These are phyloP conservation scores for Paspalum vaginatum DNA, from an alignment of 176 grass and related monocot genomes.

Conservation along the genomic window DNA sequence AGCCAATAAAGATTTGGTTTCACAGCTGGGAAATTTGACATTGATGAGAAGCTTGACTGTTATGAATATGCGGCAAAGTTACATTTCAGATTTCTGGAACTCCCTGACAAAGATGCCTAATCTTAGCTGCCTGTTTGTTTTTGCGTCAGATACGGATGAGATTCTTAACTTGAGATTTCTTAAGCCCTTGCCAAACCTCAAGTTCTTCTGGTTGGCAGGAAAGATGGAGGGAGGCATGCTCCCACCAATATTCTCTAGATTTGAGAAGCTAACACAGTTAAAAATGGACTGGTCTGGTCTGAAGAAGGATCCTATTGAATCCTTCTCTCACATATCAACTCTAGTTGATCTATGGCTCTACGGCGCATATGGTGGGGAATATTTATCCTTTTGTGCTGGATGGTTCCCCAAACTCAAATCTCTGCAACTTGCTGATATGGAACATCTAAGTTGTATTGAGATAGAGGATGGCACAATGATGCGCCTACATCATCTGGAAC, in stretches of 20 bases:
- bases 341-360: conserved; percentile 33
- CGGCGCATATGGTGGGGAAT: conserved; percentile 34
- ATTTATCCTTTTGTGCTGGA: conserved; percentile 39
- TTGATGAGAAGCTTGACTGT: conserved; percentile 46
- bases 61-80: conserved; percentile 34
- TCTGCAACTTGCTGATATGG: conserved; percentile 43
- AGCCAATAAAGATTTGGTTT: conserved; percentile 34
- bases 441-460: conserved; percentile 37
- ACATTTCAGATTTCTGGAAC: conserved; percentile 26
- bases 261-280: conserved; percentile 36
- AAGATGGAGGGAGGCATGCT: conserved; percentile 34
- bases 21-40: conserved; percentile 34
- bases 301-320: conserved; percentile 53
- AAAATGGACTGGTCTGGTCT: conserved; percentile 44
- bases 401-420: conserved; percentile 55
- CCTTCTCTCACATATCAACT: conserved; percentile 46
- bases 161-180: conserved; percentile 38
- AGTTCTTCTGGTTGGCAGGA: conserved; percentile 37
- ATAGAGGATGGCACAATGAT: conserved; percentile 55
- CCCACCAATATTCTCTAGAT: conserved; percentile 20
- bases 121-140: conserved; percentile 34
- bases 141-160: conserved; percentile 18
- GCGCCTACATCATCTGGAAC: conserved; percentile 19
- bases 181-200: conserved; percentile 30
- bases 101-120: conserved; percentile 50